A percentile compares a stretch with the other conserved stretches of the same genome.
Evolutionary conservation across 1,284 basidiomycete genomes (phyloP).

Genomic region (Moniliophthora roreri): DNA sequence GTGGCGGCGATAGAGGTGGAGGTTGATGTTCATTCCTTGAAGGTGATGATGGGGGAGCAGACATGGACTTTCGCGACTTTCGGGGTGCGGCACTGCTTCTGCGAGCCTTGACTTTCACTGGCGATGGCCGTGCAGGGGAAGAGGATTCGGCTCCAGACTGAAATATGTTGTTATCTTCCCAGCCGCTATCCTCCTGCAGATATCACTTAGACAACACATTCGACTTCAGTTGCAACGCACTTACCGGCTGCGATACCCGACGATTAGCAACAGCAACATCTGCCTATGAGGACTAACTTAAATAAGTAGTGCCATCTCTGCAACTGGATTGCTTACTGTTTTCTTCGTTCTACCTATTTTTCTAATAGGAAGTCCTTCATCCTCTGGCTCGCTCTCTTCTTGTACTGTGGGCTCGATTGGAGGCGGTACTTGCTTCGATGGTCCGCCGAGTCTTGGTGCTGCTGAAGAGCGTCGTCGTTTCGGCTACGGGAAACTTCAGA

Average conservation of each 20-base stretch:
- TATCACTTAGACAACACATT: slow-evolving; percentile 20
- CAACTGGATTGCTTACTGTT: slow-evolving; percentile 39
- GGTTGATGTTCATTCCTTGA: slow-evolving; percentile 26
- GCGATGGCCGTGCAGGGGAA: slow-evolving; percentile 66
- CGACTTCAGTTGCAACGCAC: slow-evolving; percentile 18
- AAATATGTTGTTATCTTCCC: slow-evolving; percentile 85
- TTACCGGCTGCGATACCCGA: slow-evolving; percentile 48
- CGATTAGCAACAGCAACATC: slow-evolving; percentile 50
- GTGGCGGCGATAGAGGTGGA: slow-evolving; percentile 32
- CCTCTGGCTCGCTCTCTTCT: slow-evolving; percentile 80
- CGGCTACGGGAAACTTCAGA: slow-evolving; percentile 43
- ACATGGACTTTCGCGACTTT: slow-evolving; percentile 65
- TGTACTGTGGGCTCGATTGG: slow-evolving; percentile 45
- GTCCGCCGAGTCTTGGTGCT: slow-evolving; percentile 61
- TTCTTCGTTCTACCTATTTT: slow-evolving; percentile 65
- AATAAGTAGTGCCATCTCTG: background rate
- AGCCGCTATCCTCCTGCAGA: slow-evolving; percentile 65
- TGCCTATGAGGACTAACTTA: slow-evolving; percentile 34
- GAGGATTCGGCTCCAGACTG: slow-evolving; percentile 81
- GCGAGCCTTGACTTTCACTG: slow-evolving; percentile 49
- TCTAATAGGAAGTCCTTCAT: slow-evolving; percentile 53
- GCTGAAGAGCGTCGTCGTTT: slow-evolving; percentile 69
- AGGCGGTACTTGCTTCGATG: slow-evolving; percentile 38
- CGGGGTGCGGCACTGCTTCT: slow-evolving; percentile 43
- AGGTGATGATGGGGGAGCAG: slow-evolving; percentile 63